Evolutionary conservation across 108 stramenopile genomes (phyloP), one percentile per base, ranked within the genome.

Genomic region (Fragilaria radians): DNA sequence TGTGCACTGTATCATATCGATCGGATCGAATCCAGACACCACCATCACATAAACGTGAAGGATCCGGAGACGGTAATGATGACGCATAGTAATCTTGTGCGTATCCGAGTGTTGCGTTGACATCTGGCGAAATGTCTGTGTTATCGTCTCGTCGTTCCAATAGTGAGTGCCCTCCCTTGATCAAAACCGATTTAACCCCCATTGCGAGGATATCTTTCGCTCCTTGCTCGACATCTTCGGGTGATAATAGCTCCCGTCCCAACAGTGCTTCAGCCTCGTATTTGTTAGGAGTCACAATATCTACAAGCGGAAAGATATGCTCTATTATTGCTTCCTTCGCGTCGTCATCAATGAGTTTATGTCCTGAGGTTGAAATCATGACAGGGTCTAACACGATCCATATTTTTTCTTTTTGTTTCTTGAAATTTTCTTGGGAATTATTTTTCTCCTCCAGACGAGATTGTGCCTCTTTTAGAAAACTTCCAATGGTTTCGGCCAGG

Each of bases 371-470:
- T 1, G 85, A 81, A 48, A 95, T 86, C 94, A 95, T 93, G 32
- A 96, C 95, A 0, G 95, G 94, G 73, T 95, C 95, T n/a, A 90
- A 63, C 14, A 96, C 93, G 4, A 95, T 76, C 32, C 80, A 83
- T 19, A 80, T 77, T n/a, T 48, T 46, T 24, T 60, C 52, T 19
- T 54, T 67, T 17, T 31, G 48, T 21, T 48, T 28, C 9, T 1
- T 26, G 5, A 14, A 27, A 52, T 52, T 11, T 24, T 31, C 25
- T 5, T 17, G 7, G 18, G 52, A 2, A 18, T 22, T 7, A 19
- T 34, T 24, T 2, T 22, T 29, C n/a, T 57, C 19, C 19, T 62
- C 62, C n/a, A n/a, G n/a, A n/a, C n/a, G n/a, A n/a, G n/a, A n/a
- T 54, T 68, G 61, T 5, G 77, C 42, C 24, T 71, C 25, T 19